A percentile compares a stretch with the other conserved stretches of the same genome.
Conservation (phyloP, 305 asterid species). For the Ilex paraguariensis region DNA sequence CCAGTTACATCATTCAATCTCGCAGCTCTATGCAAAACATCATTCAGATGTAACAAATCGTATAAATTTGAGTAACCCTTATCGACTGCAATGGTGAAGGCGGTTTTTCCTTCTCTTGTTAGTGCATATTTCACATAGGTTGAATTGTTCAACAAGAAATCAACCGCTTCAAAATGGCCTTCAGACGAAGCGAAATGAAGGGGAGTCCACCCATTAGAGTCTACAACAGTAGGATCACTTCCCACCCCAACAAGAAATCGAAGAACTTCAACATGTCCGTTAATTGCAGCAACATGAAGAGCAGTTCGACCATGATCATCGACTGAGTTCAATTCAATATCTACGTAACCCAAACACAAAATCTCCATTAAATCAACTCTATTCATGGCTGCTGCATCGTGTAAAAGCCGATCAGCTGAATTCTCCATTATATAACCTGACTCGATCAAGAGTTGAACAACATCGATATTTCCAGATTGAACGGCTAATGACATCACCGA, state of each 20-base stretch:
- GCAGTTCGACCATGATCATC: conserved; percentile 45
- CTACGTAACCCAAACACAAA: conserved; percentile 35
- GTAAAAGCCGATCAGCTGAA: conserved; percentile 36
- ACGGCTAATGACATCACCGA: conserved; percentile 43
- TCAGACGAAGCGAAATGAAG: conserved; percentile 49
- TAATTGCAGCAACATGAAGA: conserved; percentile 47
- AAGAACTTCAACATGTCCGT: conserved; percentile 42
- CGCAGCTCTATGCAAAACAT: conserved; percentile 53
- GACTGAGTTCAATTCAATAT: conserved; percentile 40
- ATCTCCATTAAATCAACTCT: conserved; percentile 49
- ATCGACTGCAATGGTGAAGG: conserved; percentile 48
- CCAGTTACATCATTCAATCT: conserved; percentile 34
- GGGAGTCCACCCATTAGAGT: conserved; percentile 42
- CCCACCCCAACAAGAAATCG: conserved; percentile 51
- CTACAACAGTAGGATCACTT: conserved; percentile 29
- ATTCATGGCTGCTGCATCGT: conserved; percentile 35
- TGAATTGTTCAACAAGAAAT: conserved; percentile 30
- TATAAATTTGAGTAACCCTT: conserved; percentile 35
- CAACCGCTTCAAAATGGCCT: conserved; percentile 37
- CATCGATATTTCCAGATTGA: conserved; percentile 34
- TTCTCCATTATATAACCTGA: conserved; percentile 35
- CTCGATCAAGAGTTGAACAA: conserved; percentile 35
- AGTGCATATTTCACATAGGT: conserved; percentile 36
- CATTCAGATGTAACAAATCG: conserved; percentile 39
- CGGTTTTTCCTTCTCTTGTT: conserved; percentile 48